Conservation (phyloP, 306 rosid species). For the Acacia melanoxylon region DNA sequence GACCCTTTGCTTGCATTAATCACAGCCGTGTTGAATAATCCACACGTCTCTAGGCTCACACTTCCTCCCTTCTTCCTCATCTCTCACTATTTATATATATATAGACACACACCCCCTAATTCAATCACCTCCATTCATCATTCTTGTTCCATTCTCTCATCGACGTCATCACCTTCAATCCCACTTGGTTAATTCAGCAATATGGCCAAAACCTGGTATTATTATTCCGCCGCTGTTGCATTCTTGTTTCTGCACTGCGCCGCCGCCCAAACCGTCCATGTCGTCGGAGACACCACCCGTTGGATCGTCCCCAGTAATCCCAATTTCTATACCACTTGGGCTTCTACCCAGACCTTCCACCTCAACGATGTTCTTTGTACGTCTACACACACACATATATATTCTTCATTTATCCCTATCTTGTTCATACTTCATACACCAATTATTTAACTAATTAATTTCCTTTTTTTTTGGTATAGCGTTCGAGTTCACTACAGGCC, state of each 20-base stretch:
- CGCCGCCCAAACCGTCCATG: slow-evolving; percentile 28
- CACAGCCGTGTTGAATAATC: neutral
- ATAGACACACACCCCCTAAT: no score
- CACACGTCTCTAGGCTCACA: neutral
- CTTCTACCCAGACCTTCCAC: slow-evolving; percentile 14
- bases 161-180: neutral
- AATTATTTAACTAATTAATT: neutral
- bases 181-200: neutral
- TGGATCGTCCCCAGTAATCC: slow-evolving; percentile 35
- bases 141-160: no score
- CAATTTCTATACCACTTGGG: slow-evolving; percentile 38
- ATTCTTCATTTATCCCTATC: no score
- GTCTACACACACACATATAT: neutral
- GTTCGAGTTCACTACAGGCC: neutral
- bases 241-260: slow-evolving; percentile 21
- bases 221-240: neutral
- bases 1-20: no score
- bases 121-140: no score
- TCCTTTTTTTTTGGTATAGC: neutral
- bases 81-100: no score
- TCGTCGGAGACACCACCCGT: slow-evolving; percentile 43
- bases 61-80: no score
- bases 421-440: no score
- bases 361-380: slow-evolving; percentile 40
- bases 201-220: neutral